A percentile compares a stretch with the other conserved stretches of the same genome.
These are phyloP conservation scores for Aspergillus caelatus DNA, from an alignment of 2,329 filamentous ascomycete genomes.

Conservation along the genomic window DNA sequence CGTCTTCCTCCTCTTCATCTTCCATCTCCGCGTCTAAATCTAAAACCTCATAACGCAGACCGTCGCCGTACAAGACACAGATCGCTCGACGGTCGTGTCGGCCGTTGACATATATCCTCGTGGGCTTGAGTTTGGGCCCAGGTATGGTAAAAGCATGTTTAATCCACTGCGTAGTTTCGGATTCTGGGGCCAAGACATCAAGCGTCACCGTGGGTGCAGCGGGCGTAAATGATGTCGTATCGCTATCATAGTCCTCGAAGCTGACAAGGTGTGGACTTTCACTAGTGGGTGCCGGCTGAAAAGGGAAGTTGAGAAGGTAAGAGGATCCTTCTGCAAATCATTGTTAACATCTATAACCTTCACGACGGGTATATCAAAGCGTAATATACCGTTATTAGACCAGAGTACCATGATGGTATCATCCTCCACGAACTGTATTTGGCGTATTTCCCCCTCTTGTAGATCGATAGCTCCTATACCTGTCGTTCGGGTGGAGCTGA, in stretches of 20 bases:
- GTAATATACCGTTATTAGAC: slow-evolving; percentile 34
- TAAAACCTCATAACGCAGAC: slow-evolving; percentile 57
- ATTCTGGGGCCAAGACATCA: slow-evolving; percentile 23
- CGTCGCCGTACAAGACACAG: slow-evolving; percentile 58
- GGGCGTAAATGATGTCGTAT: slow-evolving; percentile 18
- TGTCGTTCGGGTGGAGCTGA: slow-evolving; percentile 52
- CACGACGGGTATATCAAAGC: neutral
- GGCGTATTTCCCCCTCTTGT: slow-evolving; percentile 47
- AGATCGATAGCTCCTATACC: slow-evolving; percentile 37
- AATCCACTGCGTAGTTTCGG: slow-evolving; percentile 30
- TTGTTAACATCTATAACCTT: slow-evolving; percentile 1
- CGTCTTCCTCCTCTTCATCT: slow-evolving; percentile 32
- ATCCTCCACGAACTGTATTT: slow-evolving; percentile 71
- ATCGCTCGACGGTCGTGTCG: slow-evolving; percentile 55
- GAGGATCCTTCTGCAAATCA: slow-evolving; percentile 25
- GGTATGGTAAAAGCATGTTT: slow-evolving; percentile 51
- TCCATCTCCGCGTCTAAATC: slow-evolving; percentile 54
- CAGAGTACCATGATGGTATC: slow-evolving; percentile 63
- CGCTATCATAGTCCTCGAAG: slow-evolving; percentile 23
- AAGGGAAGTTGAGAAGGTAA: slow-evolving; percentile 40
- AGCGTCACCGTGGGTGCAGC: slow-evolving; percentile 15
- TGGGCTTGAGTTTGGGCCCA: slow-evolving; percentile 50
- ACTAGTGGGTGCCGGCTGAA: slow-evolving; percentile 23
- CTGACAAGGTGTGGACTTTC: slow-evolving; percentile 21
- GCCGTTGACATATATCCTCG: slow-evolving; percentile 58